Conservation (phyloP, 345 rosid species). For the Camelina laxa region DNA sequence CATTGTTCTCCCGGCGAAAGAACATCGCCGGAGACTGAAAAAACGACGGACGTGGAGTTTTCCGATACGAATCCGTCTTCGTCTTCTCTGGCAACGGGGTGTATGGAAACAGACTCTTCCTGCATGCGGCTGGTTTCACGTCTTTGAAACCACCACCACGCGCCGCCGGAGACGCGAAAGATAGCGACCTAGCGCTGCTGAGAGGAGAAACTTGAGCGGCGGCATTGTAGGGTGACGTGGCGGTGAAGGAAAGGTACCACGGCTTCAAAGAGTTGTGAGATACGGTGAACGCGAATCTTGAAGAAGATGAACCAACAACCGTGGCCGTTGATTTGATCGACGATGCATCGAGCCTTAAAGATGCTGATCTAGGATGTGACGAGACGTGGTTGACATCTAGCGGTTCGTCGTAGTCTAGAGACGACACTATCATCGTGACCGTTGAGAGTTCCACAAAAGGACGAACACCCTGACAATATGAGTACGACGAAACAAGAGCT, state of each 20-base stretch:
- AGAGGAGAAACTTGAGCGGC: constrained; percentile 67
- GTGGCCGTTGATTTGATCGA: constrained; percentile 66
- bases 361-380: constrained; percentile 62
- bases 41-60: constrained; percentile 84
- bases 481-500: background rate
- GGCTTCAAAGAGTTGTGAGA: constrained; percentile 83
- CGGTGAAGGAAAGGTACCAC: constrained; percentile 82
- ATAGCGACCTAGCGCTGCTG: constrained; percentile 68
- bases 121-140: constrained; percentile 29
- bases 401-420: constrained; percentile 74
- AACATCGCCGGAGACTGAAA: constrained; percentile 90
- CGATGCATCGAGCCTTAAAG: constrained; percentile 75
- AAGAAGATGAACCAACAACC: constrained; percentile 83
- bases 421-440: constrained; percentile 66
- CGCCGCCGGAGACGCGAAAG: constrained; percentile 84
- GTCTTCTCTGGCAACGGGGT: constrained; percentile 83
- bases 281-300: constrained; percentile 91
- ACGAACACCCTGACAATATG: constrained; percentile 71
- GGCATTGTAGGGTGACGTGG: constrained; percentile 58
- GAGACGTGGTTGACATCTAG: constrained; percentile 63
- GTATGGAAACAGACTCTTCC: constrained; percentile 68
- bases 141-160: constrained; percentile 45
- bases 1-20: constrained; percentile 68
- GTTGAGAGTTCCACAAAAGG: constrained; percentile 86
- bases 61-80: constrained; percentile 36